Evolutionary conservation across 768 basidiomycete genomes (phyloP).

Genomic region (Sporobolomyces pararoseus): DNA sequence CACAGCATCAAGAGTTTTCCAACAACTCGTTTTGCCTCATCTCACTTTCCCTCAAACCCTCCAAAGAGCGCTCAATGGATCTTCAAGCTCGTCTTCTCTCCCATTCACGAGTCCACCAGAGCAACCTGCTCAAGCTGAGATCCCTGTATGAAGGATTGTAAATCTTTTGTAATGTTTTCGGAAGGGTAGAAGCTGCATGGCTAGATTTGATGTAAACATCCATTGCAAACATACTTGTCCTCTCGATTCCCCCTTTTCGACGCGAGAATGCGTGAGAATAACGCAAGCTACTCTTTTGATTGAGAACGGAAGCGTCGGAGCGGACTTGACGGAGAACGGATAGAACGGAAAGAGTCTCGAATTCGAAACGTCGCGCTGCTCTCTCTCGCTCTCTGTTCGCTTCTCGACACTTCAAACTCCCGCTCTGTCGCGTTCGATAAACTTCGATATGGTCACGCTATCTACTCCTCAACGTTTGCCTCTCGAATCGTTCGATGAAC

Average conservation of each 20-base stretch:
- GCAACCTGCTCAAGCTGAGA: too few species aligned
- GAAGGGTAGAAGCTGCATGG: too few species aligned
- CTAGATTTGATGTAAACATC: too few species aligned
- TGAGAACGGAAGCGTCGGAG: neutral
- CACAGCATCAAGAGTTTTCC: conserved; percentile 20
- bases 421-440: conserved; percentile 1
- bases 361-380: neutral
- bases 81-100: neutral
- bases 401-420: neutral
- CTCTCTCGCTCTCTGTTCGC: conserved; percentile 1
- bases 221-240: too few species aligned
- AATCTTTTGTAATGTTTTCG: too few species aligned
- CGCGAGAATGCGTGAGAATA: neutral
- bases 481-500: conserved; percentile 23
- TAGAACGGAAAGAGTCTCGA: neutral
- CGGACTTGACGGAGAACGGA: neutral
- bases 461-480: conserved; percentile 5
- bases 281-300: neutral
- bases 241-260: too few species aligned
- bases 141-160: too few species aligned
- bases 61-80: neutral
- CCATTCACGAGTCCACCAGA: neutral
- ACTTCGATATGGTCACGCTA: neutral
- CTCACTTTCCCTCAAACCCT: conserved; percentile 19
- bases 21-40: conserved; percentile 25